Base-by-base conservation (phyloP, 2,329 filamentous ascomycete genomes). In the Aspergillus fructus region DNA sequence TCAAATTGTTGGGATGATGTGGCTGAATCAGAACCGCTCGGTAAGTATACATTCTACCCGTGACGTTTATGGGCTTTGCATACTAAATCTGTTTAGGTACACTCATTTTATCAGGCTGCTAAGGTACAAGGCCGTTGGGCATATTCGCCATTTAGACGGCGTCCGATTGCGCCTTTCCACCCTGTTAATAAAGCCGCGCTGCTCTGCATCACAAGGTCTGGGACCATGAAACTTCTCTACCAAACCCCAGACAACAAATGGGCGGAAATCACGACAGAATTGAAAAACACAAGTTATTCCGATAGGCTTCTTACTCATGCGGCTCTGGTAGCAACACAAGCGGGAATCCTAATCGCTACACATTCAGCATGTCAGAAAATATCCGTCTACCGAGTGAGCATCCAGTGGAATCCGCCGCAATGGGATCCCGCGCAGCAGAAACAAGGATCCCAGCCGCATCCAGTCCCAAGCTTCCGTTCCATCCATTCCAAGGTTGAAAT, bases 291-390 rank as follows among this genome's bases (percentile, higher is more conserved):
- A 56, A 82, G 85, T 27, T 86, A 86, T 34, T 86, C 88, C 0
- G 86, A 91, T 61, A 88, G 91, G 62, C 73, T 90, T n/a, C 82
- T 93, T 50, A 91, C 90, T 0, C 91, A 96, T 75, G 90, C 90
- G 11, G 84, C 90, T 40, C 79, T 92, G 60, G 84, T 88, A 58
- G 85, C 89, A 3, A 90, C 93, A 55, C 90, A 87, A 73, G 86
- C 89, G 40, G 71, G 72, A 23, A 71, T 76, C 24, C 59, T 76
- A 19, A 62, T 77, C 24, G 68, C 69, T 9, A 75, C 74, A 3
- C 69, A 83, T 64, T 68, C 63, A 74, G 81, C 85, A 12, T 87
- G 87, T 3, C 86, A 86, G 53, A 88, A 91, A 61, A 79, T 97
- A 27, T 86, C 88, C 53, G 76, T 96, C 5, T 88, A 93, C 60